Base-by-base conservation (phyloP, 2,329 filamentous ascomycete species). In the Sporothrix mexicana region DNA sequence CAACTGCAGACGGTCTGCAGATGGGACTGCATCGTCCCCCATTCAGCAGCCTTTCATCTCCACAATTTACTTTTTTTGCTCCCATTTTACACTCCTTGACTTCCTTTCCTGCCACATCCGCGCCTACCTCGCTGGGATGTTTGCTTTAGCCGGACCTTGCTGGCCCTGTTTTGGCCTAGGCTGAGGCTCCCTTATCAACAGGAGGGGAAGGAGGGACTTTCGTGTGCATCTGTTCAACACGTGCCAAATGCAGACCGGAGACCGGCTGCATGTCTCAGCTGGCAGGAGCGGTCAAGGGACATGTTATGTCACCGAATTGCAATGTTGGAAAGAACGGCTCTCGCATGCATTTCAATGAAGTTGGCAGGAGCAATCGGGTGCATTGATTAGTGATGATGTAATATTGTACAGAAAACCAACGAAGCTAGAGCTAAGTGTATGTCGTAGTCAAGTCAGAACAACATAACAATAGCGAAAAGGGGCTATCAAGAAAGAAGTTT, bases 141-240 rank as follows among this genome's bases (percentile, higher is more conserved):
- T 1, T 43, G 67, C 67, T 57, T 72, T 66, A 70, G 67, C 57
- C n/a, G 64, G 36, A 9, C 57, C 70, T 6, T 41, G 41, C 59
- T 67, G 36, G 15, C 57, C 70, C 10, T 41, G 41, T 66, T 67
- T 61, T 23, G 66, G 73, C 13, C 17, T 71, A 71, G 72, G 43
- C 17, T 2, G 30, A 25, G 5, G 61, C 20, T 66, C 17, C 41
- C 61, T 45, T 66, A 66, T 66, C 61, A 47, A 20, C 41, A 66
- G 36, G 41, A 43, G 30, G 30, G 47, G 12, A 17, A 7, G 13
- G 51, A 20, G 7, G 30, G 20, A 25, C 30, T 36, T 36, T 36
- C 7, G 30, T 7, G 30, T 36, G 30, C 30, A 36, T 36, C 30
- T 36, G 30, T 36, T 36, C 30, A 30, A 45, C 59, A 66, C 41